phyloP scores from a whole-genome alignment of 331 rosid species.

The Arachis monticola region DNA sequence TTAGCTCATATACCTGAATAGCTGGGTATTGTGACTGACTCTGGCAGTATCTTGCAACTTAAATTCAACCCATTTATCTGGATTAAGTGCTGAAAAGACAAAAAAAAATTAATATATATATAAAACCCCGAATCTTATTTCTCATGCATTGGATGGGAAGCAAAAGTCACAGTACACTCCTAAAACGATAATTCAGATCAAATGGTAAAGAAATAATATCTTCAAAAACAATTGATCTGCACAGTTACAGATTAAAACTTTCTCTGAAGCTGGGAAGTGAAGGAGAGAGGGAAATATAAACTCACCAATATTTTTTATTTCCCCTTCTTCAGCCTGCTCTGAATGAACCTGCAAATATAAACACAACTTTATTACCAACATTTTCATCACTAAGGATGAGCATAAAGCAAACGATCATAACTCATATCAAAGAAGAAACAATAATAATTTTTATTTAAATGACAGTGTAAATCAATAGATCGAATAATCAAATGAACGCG shows the following conservation, averaged over 20 bases:
- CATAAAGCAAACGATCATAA: background rate
- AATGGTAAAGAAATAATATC: background rate
- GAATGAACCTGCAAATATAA: constrained; percentile 60
- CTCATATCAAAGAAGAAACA: too few species aligned
- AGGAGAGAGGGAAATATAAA: constrained; percentile 4
- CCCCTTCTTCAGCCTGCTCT: constrained; percentile 58
- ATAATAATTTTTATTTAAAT: too few species aligned
- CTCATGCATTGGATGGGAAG: constrained; percentile 18
- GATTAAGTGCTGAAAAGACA: constrained; percentile 68
- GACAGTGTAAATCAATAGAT: background rate
- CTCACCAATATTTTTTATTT: constrained; percentile 69
- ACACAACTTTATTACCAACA: constrained; percentile 7
- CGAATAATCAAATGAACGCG: background rate
- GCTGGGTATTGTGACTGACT: constrained; percentile 84
- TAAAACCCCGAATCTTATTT: constrained; percentile 1
- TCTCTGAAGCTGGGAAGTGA: background rate
- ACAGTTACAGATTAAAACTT: background rate
- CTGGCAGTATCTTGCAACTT: constrained; percentile 94
- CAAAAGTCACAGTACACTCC: background rate
- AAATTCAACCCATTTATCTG: constrained; percentile 84
- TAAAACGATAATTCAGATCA: background rate
- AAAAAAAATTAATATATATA: background rate
- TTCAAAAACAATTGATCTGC: background rate
- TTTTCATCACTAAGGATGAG: background rate
- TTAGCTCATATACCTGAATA: constrained; percentile 68